Conservation (phyloP, 2,329 filamentous ascomycete genomes). For the Magnaporthiopsis poae region DNA sequence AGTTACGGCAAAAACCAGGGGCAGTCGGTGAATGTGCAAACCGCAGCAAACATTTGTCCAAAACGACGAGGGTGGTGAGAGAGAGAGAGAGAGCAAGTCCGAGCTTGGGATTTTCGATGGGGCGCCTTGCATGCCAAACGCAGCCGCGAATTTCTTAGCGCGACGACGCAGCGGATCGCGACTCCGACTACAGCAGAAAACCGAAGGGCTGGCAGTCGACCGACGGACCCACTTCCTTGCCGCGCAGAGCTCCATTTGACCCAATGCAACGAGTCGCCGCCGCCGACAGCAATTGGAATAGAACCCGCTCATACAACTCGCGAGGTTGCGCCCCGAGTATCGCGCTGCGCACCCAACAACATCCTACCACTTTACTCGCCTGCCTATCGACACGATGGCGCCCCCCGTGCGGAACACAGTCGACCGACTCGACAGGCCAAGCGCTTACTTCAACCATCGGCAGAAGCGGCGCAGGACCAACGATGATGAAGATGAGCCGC, state of each 20-base stretch:
- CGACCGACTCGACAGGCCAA: constrained; percentile 85
- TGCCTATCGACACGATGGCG: not conserved
- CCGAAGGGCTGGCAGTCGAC: too few relatives aligned
- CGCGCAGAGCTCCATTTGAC: not conserved
- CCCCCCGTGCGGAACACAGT: constrained; percentile 55
- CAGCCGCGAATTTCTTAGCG: not conserved
- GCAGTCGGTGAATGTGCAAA: not conserved
- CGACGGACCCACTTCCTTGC: not conserved
- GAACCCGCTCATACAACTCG: not conserved
- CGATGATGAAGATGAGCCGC: constrained; percentile 35
- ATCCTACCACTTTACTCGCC: too few relatives aligned
- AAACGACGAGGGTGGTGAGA: not conserved
- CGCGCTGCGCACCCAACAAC: not conserved
- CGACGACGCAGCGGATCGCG: not conserved
- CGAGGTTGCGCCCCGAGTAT: not conserved
- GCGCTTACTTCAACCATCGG: constrained; percentile 71
- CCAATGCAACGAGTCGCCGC: not conserved
- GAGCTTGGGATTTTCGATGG: not conserved
- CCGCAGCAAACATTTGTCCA: not conserved
- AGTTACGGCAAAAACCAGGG: not conserved
- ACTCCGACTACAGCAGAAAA: not conserved
- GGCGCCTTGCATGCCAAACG: not conserved
- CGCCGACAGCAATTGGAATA: not conserved
- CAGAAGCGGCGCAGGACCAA: constrained; percentile 63
- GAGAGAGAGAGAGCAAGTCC: not conserved